phyloP scores from a whole-genome alignment of 140 eudicot genomes.

The Erigeron philadelphicus region DNA sequence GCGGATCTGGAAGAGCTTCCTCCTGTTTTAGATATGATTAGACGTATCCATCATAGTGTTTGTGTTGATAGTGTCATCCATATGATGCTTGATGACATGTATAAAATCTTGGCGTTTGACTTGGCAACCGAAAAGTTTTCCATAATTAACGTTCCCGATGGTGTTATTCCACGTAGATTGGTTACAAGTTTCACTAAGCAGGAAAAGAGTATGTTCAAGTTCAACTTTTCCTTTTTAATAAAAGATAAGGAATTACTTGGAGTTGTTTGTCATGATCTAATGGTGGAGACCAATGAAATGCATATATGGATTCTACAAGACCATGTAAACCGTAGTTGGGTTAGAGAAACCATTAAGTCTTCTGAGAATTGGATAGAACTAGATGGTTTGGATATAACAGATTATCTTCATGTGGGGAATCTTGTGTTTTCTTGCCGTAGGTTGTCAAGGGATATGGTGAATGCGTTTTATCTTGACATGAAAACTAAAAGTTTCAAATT shows the following conservation, averaged over 20 bases:
- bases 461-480: no score
- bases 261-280: slow-evolving; percentile 7
- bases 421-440: neutral
- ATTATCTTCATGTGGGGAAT: no score
- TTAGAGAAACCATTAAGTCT: neutral
- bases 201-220: neutral
- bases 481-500: no score
- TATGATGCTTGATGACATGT: neutral
- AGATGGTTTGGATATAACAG: slow-evolving; percentile 1
- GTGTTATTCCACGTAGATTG: neutral
- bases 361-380: neutral
- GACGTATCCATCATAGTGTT: no score
- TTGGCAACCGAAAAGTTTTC: slow-evolving; percentile 14
- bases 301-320: slow-evolving; percentile 14
- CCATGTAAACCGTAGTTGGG: slow-evolving; percentile 10
- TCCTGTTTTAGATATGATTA: no score
- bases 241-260: slow-evolving; percentile 14
- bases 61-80: no score
- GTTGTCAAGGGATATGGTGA: neutral
- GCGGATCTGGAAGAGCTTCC: no score
- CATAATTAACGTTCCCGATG: neutral
- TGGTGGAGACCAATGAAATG: neutral
- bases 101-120: slow-evolving; percentile 23
- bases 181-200: neutral
- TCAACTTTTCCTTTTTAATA: slow-evolving; percentile 1